Percentiles rank a stretch among this genome's conserved stretches.
phyloP scores from a whole-genome alignment of 1,284 basidiomycete species.

The Apiotrichum mycotoxinovorans region DNA sequence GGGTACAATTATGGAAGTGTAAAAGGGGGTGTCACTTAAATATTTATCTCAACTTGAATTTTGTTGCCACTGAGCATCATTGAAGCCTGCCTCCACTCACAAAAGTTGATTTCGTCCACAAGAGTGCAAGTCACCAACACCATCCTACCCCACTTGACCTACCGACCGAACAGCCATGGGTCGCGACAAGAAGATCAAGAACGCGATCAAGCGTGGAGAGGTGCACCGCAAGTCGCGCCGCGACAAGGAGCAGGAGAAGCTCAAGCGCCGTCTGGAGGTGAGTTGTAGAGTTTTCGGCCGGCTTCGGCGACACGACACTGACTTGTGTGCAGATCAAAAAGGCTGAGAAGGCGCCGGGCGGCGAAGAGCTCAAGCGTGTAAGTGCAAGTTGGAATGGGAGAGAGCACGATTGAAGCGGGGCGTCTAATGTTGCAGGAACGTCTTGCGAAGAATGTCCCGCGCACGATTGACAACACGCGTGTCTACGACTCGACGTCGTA shows the following conservation, averaged over 20 bases:
- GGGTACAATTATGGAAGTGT: too few species aligned
- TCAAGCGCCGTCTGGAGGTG: constrained; percentile 75
- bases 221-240: constrained; percentile 69
- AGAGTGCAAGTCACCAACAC: too few species aligned
- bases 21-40: too few species aligned
- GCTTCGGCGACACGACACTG: too few species aligned
- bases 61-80: too few species aligned
- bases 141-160: background rate
- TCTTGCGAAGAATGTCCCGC: constrained; percentile 75
- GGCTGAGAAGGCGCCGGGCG: constrained; percentile 39
- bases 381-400: background rate
- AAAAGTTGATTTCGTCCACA: too few species aligned
- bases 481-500: constrained; percentile 78
- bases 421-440: constrained; percentile 60
- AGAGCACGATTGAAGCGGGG: background rate
- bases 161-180: constrained; percentile 29
- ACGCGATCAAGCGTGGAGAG: constrained; percentile 79
- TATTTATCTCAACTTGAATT: too few species aligned
- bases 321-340: constrained; percentile 36
- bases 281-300: constrained; percentile 20
- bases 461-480: constrained; percentile 89
- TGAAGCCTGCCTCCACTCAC: too few species aligned
- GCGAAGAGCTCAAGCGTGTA: constrained; percentile 40
- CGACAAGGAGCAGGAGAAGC: constrained; percentile 73
- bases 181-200: constrained; percentile 60